phyloP scores from a whole-genome alignment of 1,284 basidiomycete genomes.

The Irpex rosettiformis region DNA sequence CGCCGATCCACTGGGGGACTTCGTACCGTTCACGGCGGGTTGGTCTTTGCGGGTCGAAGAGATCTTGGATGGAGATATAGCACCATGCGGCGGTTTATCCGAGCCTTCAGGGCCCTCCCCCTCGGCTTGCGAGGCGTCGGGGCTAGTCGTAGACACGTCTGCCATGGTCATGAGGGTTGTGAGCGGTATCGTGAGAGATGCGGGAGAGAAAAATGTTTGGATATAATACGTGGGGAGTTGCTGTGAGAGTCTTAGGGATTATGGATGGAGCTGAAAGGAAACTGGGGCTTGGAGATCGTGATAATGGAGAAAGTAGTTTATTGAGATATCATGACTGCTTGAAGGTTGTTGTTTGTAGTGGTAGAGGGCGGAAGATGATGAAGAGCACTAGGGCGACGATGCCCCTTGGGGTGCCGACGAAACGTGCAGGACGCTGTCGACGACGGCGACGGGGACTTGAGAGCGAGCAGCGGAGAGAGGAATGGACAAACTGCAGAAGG shows the following conservation, averaged over 20 bases:
- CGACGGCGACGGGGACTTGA: constrained; percentile 10
- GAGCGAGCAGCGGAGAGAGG: constrained; percentile 15
- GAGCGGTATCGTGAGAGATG: constrained; percentile 13
- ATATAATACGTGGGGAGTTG: constrained; percentile 8
- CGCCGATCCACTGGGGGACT: constrained; percentile 16
- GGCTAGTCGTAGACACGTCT: constrained; percentile 19
- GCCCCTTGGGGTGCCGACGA: constrained; percentile 29
- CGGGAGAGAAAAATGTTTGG: constrained; percentile 12
- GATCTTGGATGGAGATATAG: constrained; percentile 19
- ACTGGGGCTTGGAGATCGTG: constrained; percentile 18
- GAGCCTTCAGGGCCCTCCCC: constrained; percentile 54
- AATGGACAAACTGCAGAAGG: constrained; percentile 18
- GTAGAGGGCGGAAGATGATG: constrained; percentile 17
- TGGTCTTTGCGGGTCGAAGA: constrained; percentile 11
- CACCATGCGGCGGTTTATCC: constrained; percentile 51
- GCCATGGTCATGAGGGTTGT: constrained; percentile 16
- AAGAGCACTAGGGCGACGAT: constrained; percentile 27
- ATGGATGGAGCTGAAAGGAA: constrained; percentile 17
- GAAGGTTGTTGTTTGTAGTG: constrained; percentile 18
- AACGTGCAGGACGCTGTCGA: constrained; percentile 13
- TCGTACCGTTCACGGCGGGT: constrained; percentile 21
- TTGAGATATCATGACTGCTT: constrained; percentile 34
- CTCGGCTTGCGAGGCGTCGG: constrained; percentile 48
- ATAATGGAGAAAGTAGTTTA: constrained; percentile 23
- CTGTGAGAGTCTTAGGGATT: constrained; percentile 7